Conservation (phyloP, 495 filamentous ascomycete species). For the Pseudomonodictys pantanalensis region DNA sequence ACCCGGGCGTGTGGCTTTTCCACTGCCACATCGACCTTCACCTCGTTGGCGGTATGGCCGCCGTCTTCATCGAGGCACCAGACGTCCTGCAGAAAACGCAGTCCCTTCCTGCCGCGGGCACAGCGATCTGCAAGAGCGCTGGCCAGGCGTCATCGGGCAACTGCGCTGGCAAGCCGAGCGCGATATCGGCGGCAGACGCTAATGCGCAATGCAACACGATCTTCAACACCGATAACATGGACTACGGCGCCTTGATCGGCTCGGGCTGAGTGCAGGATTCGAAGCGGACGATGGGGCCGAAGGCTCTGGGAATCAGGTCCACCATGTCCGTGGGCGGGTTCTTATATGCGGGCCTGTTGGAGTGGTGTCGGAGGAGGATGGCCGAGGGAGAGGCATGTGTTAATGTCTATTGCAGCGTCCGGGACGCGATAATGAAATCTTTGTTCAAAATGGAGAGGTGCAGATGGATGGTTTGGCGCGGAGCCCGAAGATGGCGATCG, state of each 20-base stretch:
- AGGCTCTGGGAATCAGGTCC: too few species aligned
- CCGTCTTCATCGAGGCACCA: constrained; percentile 68
- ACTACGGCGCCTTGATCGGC: neutral
- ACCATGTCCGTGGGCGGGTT: too few species aligned
- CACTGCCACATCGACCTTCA: constrained; percentile 61
- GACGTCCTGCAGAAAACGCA: constrained; percentile 52
- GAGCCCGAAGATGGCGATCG: too few species aligned
- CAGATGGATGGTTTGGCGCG: too few species aligned
- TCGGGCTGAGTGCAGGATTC: neutral
- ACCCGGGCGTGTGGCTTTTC: constrained; percentile 75
- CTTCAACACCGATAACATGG: constrained; percentile 3
- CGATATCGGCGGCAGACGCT: neutral
- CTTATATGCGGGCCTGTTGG: too few species aligned
- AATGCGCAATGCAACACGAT: constrained; percentile 22
- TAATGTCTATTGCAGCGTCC: too few species aligned
- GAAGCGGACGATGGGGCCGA: neutral
- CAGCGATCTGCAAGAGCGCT: neutral
- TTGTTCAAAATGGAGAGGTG: too few species aligned
- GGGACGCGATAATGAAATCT: too few species aligned
- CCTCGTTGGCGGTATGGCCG: constrained; percentile 66
- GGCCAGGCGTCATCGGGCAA: neutral
- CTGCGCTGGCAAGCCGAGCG: neutral
- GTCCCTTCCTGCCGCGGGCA: neutral
- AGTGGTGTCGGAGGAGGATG: too few species aligned
- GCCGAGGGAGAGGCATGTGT: too few species aligned